These are phyloP conservation scores for Cladosporium sp. DNA, from an alignment of 2,329 filamentous ascomycete genomes.

Conservation along the genomic window DNA sequence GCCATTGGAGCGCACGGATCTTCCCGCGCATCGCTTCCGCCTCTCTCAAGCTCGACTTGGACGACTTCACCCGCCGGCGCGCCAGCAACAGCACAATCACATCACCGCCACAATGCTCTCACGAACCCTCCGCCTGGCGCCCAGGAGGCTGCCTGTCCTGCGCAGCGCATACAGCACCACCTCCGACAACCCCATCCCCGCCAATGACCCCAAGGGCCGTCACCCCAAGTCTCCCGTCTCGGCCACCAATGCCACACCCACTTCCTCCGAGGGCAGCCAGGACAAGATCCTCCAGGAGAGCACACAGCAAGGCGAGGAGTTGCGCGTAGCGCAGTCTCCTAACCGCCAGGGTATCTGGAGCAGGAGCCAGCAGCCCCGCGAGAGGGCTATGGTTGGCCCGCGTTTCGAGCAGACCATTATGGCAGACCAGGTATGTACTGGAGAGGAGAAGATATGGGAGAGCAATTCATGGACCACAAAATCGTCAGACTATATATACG, in stretches of 20 bases:
- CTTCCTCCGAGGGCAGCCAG: conserved; percentile 44
- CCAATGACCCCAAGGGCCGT: conserved; percentile 57
- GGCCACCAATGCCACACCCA: conserved; percentile 57
- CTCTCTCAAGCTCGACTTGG: conserved; percentile 6
- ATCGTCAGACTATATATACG: not conserved
- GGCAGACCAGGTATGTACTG: conserved; percentile 68
- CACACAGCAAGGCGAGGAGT: conserved; percentile 51
- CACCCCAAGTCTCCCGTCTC: conserved; percentile 49
- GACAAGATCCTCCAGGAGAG: conserved; percentile 55
- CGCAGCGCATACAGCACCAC: conserved; percentile 22
- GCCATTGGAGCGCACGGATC: conserved; percentile 9
- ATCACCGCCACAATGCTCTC: conserved; percentile 8
- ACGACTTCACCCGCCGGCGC: conserved; percentile 11
- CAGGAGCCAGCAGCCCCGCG: conserved; percentile 74
- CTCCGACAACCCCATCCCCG: conserved; percentile 52
- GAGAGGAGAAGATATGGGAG: not conserved
- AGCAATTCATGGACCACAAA: not conserved
- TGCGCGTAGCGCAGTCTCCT: conserved; percentile 70
- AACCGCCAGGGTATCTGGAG: conserved; percentile 83
- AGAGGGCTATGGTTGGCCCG: conserved; percentile 84
- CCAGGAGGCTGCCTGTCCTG: conserved; percentile 8
- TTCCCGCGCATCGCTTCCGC: not conserved
- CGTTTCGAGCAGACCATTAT: conserved; percentile 97
- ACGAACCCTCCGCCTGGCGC: conserved; percentile 8
- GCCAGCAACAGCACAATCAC: not conserved